A percentile compares a stretch with the other conserved stretches of the same genome.
Conservation (phyloP, 1,139 yeast species). For the Hemisphaericaspora lyxosophila region DNA sequence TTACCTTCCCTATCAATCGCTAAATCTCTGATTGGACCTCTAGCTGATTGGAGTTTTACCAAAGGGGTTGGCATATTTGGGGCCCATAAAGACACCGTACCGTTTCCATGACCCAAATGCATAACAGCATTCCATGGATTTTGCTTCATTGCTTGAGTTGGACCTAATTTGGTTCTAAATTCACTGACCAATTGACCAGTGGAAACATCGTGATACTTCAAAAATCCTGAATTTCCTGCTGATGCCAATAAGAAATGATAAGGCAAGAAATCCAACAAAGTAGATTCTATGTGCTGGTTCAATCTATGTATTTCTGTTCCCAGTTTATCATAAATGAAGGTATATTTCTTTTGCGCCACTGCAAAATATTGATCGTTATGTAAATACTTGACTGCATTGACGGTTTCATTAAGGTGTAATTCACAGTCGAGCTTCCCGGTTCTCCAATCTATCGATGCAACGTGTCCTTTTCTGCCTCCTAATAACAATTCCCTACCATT, state of each 20-base stretch:
- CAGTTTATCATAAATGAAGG: conserved; percentile 85
- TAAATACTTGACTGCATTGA: conserved; percentile 82
- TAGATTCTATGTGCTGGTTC: conserved; percentile 85
- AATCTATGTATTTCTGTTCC: conserved; percentile 92
- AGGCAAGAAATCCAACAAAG: conserved; percentile 82
- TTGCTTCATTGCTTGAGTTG: conserved; percentile 82
- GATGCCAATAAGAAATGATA: conserved; percentile 87
- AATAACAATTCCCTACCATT: conserved; percentile 84
- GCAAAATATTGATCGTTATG: conserved; percentile 95
- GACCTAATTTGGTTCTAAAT: conserved; percentile 83
- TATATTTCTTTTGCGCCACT: conserved; percentile 93
- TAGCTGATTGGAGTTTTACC: conserved; percentile 73
- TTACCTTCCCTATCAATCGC: conserved; percentile 91
- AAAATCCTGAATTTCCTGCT: conserved; percentile 83
- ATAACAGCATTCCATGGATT: conserved; percentile 96
- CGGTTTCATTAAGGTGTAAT: conserved; percentile 82
- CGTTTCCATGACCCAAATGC: conserved; percentile 92
- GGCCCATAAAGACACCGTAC: conserved; percentile 91
- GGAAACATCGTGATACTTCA: conserved; percentile 92
- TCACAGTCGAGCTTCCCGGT: conserved; percentile 81
- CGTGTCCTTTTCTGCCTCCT: conserved; percentile 91
- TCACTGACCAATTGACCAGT: conserved; percentile 88
- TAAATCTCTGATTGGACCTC: conserved; percentile 85
- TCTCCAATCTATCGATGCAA: conserved; percentile 96
- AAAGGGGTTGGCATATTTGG: conserved; percentile 87